Conservation (phyloP, 2,329 filamentous ascomycete genomes). For the Penicillium sp. region DNA sequence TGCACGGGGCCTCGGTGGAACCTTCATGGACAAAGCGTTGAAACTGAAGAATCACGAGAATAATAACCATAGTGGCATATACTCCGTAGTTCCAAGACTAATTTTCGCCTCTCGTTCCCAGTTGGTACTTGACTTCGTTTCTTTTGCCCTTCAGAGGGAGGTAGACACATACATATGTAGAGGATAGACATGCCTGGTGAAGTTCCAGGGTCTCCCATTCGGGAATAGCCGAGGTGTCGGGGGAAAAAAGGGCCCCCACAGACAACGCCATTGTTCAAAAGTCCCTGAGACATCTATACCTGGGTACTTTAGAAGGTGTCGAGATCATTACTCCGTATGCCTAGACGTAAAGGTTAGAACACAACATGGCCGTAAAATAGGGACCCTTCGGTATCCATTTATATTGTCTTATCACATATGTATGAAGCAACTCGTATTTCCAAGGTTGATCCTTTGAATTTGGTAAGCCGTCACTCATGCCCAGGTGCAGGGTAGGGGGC, state of each 20-base stretch:
- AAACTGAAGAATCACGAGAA: not conserved
- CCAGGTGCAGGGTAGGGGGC: not conserved
- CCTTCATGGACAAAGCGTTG: constrained; percentile 2
- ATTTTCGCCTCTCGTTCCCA: not conserved
- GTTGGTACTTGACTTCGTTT: not conserved
- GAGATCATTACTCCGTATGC: too few species aligned
- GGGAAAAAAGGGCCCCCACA: not conserved
- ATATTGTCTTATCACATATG: not conserved
- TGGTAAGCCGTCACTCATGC: not conserved
- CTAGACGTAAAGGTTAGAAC: too few species aligned
- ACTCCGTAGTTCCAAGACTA: not conserved
- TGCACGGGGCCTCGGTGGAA: constrained; percentile 4
- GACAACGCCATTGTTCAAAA: constrained; percentile 1
- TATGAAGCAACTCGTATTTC: not conserved
- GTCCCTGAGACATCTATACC: not conserved
- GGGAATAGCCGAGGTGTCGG: not conserved
- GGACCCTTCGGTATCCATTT: not conserved
- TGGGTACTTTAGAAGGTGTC: too few species aligned
- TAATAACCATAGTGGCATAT: not conserved
- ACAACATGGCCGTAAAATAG: not conserved
- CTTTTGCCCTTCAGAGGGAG: not conserved
- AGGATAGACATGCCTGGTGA: not conserved
- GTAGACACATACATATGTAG: too few species aligned
- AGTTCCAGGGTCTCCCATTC: not conserved
- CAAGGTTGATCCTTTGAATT: not conserved